These are phyloP conservation scores for Melaleuca quinquenervia DNA, from an alignment of 345 rosid species.

Conservation along the genomic window DNA sequence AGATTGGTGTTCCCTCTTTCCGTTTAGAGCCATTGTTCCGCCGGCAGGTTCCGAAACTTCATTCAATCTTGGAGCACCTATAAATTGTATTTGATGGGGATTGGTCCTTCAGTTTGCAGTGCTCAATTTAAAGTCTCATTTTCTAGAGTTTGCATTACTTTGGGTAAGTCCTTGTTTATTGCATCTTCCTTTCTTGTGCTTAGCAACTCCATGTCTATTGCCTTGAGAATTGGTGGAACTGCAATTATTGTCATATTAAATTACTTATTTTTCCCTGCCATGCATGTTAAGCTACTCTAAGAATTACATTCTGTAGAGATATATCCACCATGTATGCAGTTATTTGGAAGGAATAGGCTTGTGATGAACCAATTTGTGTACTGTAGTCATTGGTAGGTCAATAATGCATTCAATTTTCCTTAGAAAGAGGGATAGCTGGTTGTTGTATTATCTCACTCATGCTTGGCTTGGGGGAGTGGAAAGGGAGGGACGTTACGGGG, in stretches of 20 bases:
- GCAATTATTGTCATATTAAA: neutral
- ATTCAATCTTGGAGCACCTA: slow-evolving; percentile 63
- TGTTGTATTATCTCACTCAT: neutral
- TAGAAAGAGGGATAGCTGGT: neutral
- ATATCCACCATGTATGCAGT: neutral
- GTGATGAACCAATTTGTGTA: neutral
- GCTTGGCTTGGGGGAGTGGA: neutral
- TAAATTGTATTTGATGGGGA: slow-evolving; percentile 11
- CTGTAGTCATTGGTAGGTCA: neutral
- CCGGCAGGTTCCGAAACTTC: slow-evolving; percentile 72
- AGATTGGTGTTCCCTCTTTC: slow-evolving; percentile 85
- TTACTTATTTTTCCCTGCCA: neutral
- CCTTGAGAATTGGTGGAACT: neutral
- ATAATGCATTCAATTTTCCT: neutral
- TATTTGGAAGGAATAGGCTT: neutral
- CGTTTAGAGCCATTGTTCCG: slow-evolving; percentile 94
- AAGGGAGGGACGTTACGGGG: neutral
- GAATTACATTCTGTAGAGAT: neutral
- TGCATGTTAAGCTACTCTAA: neutral
- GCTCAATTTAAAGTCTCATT: neutral
- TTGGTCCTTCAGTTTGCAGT: neutral
- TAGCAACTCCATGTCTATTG: neutral
- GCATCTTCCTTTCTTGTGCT: neutral
- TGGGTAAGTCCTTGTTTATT: neutral
- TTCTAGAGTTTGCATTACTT: neutral